These are phyloP conservation scores for Salpingoeca rosetta DNA, from an alignment of 78 protist species.

Conservation along the genomic window DNA sequence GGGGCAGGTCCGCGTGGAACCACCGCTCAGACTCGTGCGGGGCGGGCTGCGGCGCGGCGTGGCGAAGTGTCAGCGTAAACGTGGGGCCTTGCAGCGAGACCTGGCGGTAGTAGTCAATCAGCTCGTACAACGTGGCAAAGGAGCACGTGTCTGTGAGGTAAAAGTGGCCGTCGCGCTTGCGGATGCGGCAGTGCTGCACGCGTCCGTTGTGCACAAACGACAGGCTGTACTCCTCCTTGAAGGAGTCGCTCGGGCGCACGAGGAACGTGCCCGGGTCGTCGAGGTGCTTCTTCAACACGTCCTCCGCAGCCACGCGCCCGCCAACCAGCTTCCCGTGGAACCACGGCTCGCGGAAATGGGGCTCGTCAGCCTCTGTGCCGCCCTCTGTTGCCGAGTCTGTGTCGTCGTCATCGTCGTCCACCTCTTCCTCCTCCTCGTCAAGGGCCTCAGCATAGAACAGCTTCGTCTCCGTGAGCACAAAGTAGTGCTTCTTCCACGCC, in stretches of 20 bases:
- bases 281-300: neutral
- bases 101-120: conserved; percentile 1
- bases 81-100: neutral
- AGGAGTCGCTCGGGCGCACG: neutral
- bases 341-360: neutral
- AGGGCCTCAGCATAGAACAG: neutral
- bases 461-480: neutral
- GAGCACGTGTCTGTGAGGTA: neutral
- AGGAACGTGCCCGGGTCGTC: neutral
- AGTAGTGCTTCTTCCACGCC: neutral
- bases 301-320: neutral
- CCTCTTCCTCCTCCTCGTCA: neutral
- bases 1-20: neutral
- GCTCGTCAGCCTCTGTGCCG: neutral
- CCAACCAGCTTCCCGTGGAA: neutral
- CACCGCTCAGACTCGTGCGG: neutral
- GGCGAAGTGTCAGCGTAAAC: neutral
- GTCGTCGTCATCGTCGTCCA: neutral
- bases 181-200: neutral
- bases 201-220: neutral
- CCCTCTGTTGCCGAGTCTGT: too few species aligned
- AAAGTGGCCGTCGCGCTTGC: neutral
- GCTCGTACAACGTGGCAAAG: neutral
- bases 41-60: neutral
- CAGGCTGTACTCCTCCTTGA: neutral